These are phyloP conservation scores for Anisodus tanguticus DNA, from an alignment of 257 asterid species.

Conservation along the genomic window DNA sequence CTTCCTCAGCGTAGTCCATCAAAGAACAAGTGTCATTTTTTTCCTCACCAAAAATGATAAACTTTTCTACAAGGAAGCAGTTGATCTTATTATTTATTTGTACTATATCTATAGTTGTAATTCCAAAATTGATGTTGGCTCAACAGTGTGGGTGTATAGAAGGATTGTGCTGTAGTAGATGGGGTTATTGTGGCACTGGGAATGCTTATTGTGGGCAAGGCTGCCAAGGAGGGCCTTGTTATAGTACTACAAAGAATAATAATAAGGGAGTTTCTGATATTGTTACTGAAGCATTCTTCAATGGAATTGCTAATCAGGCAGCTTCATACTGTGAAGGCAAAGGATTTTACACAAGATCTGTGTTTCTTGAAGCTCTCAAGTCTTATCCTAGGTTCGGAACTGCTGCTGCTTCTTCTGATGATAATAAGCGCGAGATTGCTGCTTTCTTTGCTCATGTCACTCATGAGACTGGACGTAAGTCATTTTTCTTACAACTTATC, in stretches of 20 bases:
- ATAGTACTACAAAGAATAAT: conserved; percentile 16
- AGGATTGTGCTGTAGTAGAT: conserved; percentile 51
- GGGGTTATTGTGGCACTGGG: conserved; percentile 53
- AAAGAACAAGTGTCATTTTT: background rate
- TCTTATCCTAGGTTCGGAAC: conserved; percentile 49
- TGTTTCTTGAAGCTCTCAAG: conserved; percentile 48
- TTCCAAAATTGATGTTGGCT: conserved; percentile 27
- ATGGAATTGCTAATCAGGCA: conserved; percentile 45
- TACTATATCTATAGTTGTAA: background rate
- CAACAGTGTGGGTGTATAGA: conserved; percentile 54
- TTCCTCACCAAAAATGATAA: conserved; percentile 2
- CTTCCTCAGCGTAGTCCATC: background rate
- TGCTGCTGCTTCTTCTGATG: conserved; percentile 39
- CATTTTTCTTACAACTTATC: background rate
- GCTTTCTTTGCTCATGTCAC: conserved; percentile 62
- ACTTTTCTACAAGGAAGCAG: background rate
- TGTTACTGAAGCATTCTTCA: conserved; percentile 51
- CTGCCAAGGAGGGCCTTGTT: conserved; percentile 51
- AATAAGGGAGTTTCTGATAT: conserved; percentile 33
- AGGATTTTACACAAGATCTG: conserved; percentile 52
- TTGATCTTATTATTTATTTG: background rate
- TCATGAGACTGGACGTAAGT: conserved; percentile 63
- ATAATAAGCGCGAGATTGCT: conserved; percentile 57
- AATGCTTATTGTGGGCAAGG: conserved; percentile 49
- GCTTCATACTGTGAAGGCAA: conserved; percentile 45